Base-by-base conservation (phyloP, 139 green algal genomes). In the Spirogloea muscicola region DNA sequence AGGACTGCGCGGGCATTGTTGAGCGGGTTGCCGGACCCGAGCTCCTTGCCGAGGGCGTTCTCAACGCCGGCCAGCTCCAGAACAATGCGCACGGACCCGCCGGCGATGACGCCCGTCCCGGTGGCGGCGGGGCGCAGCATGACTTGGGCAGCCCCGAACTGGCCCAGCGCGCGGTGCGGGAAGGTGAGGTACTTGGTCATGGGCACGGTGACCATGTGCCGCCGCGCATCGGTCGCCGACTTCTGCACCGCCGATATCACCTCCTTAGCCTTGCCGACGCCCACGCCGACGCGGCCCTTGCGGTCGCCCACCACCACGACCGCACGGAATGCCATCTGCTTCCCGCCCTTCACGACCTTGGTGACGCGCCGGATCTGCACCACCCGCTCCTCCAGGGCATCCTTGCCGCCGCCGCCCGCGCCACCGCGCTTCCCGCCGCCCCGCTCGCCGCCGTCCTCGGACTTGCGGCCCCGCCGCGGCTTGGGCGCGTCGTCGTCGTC, bases 301-400 rank as follows among this genome's bases (percentile, higher is more conserved):
- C 83, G 69, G 58, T 95, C 82, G 38, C 90, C 90, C 13, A 94
- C 81, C 7, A 91, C 84, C 27, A 95, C 89, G 36, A 83, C 84
- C 43, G 81, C 87, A 40, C 89, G 85, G 90, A 98, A 98, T 69
- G 84, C 82, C 74, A 97, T 88, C 73, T 95, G 84, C 83, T 96
- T 97, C 77, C 93, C 93, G 41, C 90, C 90, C 78, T 95, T 95
- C 3, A 91, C 84, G 52, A 97, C 92, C 89, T 97, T 98, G 69
- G 91, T 96, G 2, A 98, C 93, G 21, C 93, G 87, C 2, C 51
- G 79, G 25, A 98, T 83, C 82, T 94, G 83, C 41, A 94, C 74
- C 33, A 88, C 73, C 7, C 39, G 5, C 70, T 87, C 80, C 39
- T 78, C 38, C 42, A 85, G 67, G 7, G 68, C 31, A 7, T 74